Conservation (phyloP, 1,284 basidiomycete genomes). For the Ganoderma sinense region DNA sequence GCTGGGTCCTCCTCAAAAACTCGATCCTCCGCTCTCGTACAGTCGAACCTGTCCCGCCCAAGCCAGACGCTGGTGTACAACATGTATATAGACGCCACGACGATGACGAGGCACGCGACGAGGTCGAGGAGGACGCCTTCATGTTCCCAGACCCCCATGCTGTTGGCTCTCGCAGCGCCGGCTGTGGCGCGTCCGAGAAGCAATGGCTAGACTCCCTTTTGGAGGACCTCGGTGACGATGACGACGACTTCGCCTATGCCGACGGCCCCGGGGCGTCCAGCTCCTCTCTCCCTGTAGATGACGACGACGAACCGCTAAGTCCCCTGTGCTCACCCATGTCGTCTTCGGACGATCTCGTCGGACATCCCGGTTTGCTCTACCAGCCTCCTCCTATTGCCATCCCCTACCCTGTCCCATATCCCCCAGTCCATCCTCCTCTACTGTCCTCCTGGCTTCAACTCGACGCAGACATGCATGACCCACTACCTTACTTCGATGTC, state of each 20-base stretch:
- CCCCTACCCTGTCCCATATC: slow-evolving; percentile 72
- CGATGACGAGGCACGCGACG: slow-evolving; percentile 52
- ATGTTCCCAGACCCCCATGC: slow-evolving; percentile 80
- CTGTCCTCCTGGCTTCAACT: slow-evolving; percentile 55
- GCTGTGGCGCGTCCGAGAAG: slow-evolving; percentile 63
- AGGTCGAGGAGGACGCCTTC: slow-evolving; percentile 64
- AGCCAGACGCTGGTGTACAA: slow-evolving; percentile 46
- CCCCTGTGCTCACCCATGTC: slow-evolving; percentile 72
- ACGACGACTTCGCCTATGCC: slow-evolving; percentile 56
- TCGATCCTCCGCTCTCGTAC: slow-evolving; percentile 65
- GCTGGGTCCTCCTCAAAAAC: slow-evolving; percentile 88
- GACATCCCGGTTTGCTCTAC: slow-evolving; percentile 52
- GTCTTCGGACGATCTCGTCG: slow-evolving; percentile 72
- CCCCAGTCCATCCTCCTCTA: slow-evolving; percentile 64
- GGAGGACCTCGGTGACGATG: slow-evolving; percentile 71
- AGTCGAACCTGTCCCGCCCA: slow-evolving; percentile 39
- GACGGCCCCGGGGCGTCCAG: slow-evolving; percentile 46
- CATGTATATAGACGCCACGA: slow-evolving; percentile 48
- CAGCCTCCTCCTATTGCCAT: slow-evolving; percentile 54
- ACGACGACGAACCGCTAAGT: slow-evolving; percentile 58
- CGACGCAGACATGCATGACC: slow-evolving; percentile 44
- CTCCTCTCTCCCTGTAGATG: slow-evolving; percentile 58
- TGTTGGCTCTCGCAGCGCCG: slow-evolving; percentile 47
- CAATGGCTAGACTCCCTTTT: slow-evolving; percentile 82
- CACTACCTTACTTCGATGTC: slow-evolving; percentile 65